These are phyloP conservation scores for Orbilia brochopaga DNA, from an alignment of 2,329 filamentous ascomycete genomes.

Conservation along the genomic window DNA sequence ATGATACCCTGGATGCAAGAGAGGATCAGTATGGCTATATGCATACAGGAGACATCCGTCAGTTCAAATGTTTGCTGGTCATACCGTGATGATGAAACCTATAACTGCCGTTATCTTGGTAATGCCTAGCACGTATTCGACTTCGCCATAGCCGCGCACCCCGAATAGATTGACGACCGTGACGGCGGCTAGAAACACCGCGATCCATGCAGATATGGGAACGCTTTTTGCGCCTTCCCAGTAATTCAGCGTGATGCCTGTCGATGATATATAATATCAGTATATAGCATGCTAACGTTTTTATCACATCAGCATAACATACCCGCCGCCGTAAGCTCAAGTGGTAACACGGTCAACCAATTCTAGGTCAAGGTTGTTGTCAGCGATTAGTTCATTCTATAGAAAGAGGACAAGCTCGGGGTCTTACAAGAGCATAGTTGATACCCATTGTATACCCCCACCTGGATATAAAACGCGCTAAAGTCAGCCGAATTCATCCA, in stretches of 20 bases:
- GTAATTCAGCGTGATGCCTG: conserved; percentile 53
- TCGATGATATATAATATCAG: too few relatives aligned
- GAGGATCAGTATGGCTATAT: too few relatives aligned
- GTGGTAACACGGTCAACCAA: conserved; percentile 64
- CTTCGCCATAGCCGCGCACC: conserved; percentile 55
- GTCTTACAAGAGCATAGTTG: conserved; percentile 60
- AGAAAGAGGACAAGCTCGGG: conserved; percentile 51
- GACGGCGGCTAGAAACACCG: conserved; percentile 51
- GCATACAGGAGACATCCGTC: too few relatives aligned
- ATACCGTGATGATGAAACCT: conserved; percentile 53
- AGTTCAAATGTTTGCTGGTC: neutral
- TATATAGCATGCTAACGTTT: too few relatives aligned
- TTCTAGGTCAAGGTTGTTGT: conserved; percentile 44
- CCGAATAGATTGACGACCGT: conserved; percentile 54
- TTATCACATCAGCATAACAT: too few relatives aligned
- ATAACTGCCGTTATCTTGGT: conserved; percentile 54
- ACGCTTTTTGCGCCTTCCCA: conserved; percentile 43
- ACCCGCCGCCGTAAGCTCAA: conserved; percentile 65
- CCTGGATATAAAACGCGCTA: neutral
- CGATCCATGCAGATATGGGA: conserved; percentile 50
- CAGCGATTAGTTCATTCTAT: too few relatives aligned
- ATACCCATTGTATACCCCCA: conserved; percentile 64
- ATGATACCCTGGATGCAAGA: conserved; percentile 58
- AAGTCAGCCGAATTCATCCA: neutral
- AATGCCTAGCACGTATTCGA: conserved; percentile 54